Evolutionary conservation across 2,329 filamentous ascomycete species (phyloP).

Genomic region (Fusarium sororula): DNA sequence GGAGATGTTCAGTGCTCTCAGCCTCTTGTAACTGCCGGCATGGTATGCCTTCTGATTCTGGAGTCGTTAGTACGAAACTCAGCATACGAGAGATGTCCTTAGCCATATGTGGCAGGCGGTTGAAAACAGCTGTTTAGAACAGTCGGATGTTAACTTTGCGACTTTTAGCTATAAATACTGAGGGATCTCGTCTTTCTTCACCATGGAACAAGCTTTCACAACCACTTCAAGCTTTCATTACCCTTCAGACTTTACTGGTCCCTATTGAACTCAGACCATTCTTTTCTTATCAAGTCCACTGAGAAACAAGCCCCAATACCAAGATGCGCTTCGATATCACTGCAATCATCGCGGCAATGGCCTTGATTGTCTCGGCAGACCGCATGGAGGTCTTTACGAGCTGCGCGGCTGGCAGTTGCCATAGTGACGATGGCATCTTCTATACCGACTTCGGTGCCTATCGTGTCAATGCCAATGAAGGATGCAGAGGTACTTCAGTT

Average conservation of each 20-base stretch:
- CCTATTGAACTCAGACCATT: not conserved
- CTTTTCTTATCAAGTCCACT: not conserved
- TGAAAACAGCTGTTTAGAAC: rapidly evolving
- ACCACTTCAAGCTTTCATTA: too few species aligned
- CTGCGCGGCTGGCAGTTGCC: rapidly evolving
- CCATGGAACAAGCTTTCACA: not conserved
- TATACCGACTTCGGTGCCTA: not conserved
- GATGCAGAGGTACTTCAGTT: not conserved
- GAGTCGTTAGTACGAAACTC: not conserved
- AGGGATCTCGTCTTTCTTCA: not conserved
- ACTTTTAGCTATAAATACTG: not conserved
- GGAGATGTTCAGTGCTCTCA: not conserved
- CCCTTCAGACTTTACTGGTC: not conserved
- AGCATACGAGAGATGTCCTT: not conserved
- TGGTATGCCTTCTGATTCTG: not conserved
- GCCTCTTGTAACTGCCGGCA: not conserved
- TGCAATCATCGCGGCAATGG: not conserved
- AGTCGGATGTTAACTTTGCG: not conserved
- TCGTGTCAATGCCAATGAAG: not conserved
- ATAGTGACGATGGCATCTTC: not conserved
- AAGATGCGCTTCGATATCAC: not conserved
- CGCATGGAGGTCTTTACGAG: not conserved
- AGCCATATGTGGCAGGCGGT: not conserved
- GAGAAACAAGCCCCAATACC: not conserved
- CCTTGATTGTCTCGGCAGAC: not conserved